phyloP scores from a whole-genome alignment of 192 early-diverging fungal genomes.

The Spinellus fusiger region DNA sequence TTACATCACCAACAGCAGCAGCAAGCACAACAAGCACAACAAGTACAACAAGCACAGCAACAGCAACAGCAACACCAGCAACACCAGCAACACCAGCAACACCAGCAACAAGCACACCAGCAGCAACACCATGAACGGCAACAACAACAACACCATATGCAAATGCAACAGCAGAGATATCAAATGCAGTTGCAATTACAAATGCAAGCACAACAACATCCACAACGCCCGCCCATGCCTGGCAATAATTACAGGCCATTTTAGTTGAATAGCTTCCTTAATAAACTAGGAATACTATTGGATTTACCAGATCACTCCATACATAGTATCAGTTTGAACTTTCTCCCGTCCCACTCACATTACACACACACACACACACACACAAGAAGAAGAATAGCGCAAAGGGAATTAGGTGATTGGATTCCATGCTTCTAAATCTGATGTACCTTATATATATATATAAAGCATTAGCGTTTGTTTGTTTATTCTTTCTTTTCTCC shows the following conservation, averaged over 20 bases:
- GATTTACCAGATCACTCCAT: no score
- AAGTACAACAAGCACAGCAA: not conserved
- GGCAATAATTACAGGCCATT: not conserved
- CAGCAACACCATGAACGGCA: not conserved
- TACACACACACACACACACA: no score
- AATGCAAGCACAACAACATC: not conserved
- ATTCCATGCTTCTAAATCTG: no score
- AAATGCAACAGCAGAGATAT: not conserved
- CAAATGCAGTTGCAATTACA: not conserved
- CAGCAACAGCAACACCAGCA: not conserved
- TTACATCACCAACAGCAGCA: not conserved
- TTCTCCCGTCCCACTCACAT: no score
- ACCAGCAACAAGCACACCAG: not conserved
- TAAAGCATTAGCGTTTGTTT: no score
- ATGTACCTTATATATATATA: no score
- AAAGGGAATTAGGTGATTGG: no score
- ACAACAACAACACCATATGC: not conserved
- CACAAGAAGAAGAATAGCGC: no score
- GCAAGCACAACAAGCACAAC: not conserved
- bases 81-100: not conserved
- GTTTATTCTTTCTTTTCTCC: no score
- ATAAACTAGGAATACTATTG: no score
- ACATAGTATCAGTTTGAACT: no score
- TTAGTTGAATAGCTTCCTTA: not conserved
- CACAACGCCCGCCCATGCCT: not conserved